A percentile compares a stretch with the other conserved stretches of the same genome.
Conservation (phyloP, 495 filamentous ascomycete species). For the Penicillium macrosclerotiorum region DNA sequence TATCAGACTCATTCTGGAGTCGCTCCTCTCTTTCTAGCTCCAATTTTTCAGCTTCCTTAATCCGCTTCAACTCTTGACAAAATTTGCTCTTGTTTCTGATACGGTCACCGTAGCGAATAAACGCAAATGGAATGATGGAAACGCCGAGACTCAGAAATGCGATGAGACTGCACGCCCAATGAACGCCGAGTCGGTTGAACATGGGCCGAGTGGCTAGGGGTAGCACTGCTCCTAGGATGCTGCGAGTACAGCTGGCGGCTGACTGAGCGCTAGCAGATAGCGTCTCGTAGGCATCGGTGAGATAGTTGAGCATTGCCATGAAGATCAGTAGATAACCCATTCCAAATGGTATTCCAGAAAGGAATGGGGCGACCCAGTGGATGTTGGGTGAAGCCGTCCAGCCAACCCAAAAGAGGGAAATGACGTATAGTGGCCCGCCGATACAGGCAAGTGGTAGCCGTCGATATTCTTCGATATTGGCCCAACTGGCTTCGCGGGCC, state of each 20-base stretch:
- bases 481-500: slow-evolving; percentile 33
- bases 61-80: slow-evolving; percentile 37
- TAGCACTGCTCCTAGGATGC: slow-evolving; percentile 39
- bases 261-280: slow-evolving; percentile 44
- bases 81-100: slow-evolving; percentile 38
- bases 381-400: slow-evolving; percentile 37
- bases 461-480: slow-evolving; percentile 38
- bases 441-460: slow-evolving; percentile 41
- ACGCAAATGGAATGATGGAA: slow-evolving; percentile 34
- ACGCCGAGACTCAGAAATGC: slow-evolving; percentile 39
- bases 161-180: slow-evolving; percentile 43
- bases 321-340: slow-evolving; percentile 43
- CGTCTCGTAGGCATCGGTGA: slow-evolving; percentile 45
- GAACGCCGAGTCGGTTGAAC: slow-evolving; percentile 38
- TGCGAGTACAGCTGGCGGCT: slow-evolving; percentile 39
- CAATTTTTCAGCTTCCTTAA: slow-evolving; percentile 26
- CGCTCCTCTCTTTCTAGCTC: slow-evolving; percentile 21
- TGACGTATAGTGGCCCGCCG: slow-evolving; percentile 38
- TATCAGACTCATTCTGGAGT: slow-evolving; percentile 4
- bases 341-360: slow-evolving; percentile 39
- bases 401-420: slow-evolving; percentile 40
- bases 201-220: slow-evolving; percentile 42
- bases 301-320: slow-evolving; percentile 48
- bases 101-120: slow-evolving; percentile 35
- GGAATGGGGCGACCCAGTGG: slow-evolving; percentile 40